phyloP scores from a whole-genome alignment of 192 early-diverging fungal genomes.

The Linnemannia elongata region DNA sequence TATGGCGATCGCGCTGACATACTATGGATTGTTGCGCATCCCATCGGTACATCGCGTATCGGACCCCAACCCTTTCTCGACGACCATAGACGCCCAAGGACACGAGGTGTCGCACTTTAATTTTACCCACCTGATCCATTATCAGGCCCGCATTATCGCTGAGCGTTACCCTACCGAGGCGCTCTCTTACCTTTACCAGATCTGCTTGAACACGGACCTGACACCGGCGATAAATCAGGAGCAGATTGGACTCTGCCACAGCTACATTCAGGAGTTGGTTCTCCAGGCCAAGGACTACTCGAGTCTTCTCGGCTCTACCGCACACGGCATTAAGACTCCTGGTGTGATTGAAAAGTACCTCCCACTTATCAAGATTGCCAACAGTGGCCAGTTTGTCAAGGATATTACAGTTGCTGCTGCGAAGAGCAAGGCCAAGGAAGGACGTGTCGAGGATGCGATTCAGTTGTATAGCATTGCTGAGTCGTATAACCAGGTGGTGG shows the following conservation, averaged over 20 bases:
- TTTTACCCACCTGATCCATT: constrained; percentile 45
- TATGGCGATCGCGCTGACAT: constrained; percentile 86
- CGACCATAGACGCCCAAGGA: constrained; percentile 49
- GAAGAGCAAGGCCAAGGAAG: constrained; percentile 76
- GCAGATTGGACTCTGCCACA: constrained; percentile 65
- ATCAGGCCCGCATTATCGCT: constrained; percentile 40
- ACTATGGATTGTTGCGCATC: constrained; percentile 83
- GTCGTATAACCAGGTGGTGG: constrained; percentile 77
- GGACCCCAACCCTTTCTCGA: constrained; percentile 46
- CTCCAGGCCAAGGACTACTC: constrained; percentile 73
- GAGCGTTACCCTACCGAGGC: constrained; percentile 65
- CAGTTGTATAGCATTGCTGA: constrained; percentile 82
- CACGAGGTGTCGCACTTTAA: constrained; percentile 51
- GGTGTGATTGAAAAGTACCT: constrained; percentile 80
- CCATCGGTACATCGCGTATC: constrained; percentile 67
- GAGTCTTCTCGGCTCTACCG: constrained; percentile 63
- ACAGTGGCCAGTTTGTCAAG: constrained; percentile 72
- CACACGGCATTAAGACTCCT: constrained; percentile 61
- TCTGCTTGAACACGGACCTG: constrained; percentile 68
- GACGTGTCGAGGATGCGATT: constrained; percentile 79
- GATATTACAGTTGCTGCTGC: constrained; percentile 78
- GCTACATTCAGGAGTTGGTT: constrained; percentile 72
- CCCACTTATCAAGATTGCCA: constrained; percentile 71
- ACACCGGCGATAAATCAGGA: constrained; percentile 53
- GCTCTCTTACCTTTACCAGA: constrained; percentile 72